Evolutionary conservation across 306 rosid genomes (phyloP).

Genomic region (Albizia julibrissin): DNA sequence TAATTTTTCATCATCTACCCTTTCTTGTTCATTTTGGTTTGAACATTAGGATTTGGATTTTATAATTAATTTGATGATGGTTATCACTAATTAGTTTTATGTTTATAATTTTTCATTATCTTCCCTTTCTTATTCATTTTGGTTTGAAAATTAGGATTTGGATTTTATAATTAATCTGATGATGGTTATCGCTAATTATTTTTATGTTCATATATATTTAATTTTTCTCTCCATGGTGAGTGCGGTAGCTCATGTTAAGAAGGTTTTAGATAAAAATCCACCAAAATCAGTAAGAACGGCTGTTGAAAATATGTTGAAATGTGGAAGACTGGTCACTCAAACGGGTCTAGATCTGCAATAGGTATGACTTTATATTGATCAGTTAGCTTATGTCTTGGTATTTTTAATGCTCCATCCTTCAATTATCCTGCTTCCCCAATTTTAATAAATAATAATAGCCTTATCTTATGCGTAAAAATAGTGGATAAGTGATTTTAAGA

Average conservation of each 20-base stretch:
- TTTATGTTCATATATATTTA: conserved; percentile 1
- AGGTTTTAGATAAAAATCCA: conserved; percentile 62
- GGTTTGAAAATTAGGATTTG: neutral
- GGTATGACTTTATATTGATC: conserved; percentile 52
- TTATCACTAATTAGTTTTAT: too few relatives aligned
- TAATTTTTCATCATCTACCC: too few relatives aligned
- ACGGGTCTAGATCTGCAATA: conserved; percentile 88
- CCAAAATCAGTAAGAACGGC: conserved; percentile 48
- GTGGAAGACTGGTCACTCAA: conserved; percentile 67
- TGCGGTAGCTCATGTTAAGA: conserved; percentile 65
- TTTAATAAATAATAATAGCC: neutral
- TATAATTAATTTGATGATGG: too few relatives aligned
- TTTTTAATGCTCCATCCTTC: conserved; percentile 17
- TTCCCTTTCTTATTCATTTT: conserved; percentile 7
- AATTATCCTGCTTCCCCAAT: neutral
- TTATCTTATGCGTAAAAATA: neutral
- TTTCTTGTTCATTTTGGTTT: too few relatives aligned
- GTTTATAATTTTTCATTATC: neutral
- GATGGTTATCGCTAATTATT: conserved; percentile 14
- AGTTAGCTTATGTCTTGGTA: neutral
- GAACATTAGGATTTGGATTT: too few relatives aligned
- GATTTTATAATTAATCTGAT: neutral
- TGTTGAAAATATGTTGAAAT: conserved; percentile 79
- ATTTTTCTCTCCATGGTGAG: conserved; percentile 13
- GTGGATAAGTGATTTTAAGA: neutral